Evolutionary conservation across 1,284 basidiomycete species (phyloP), one percentile per base, ranked within the genome.

Genomic region (Irpex sp.): DNA sequence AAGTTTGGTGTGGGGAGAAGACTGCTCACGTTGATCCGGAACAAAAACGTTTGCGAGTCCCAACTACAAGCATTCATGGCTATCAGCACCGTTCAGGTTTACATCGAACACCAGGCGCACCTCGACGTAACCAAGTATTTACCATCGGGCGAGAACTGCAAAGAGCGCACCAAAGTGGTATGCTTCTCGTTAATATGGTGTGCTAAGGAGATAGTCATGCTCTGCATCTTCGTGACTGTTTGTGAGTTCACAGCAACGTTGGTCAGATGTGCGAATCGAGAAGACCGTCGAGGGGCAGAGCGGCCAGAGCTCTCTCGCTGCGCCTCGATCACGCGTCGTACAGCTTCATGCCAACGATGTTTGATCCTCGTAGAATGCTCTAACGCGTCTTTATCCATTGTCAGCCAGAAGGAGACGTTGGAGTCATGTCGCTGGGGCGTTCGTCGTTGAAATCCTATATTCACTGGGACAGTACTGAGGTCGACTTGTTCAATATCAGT

Each of bases 281-380:
- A 26, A 51, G 49, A 26, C 19, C 17, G 49, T 5, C 13, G 3
- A 5, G 49, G 49, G 4, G 19, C 15, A 5, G 49, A 4, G 5
- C 49, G 57, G 37, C 47, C 17, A 36, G 50, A 3, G 37, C 36
- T 35, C 43, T 35, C 21, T 37, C 33, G 54, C 9, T 19, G 37
- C 4, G 5, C 0, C 21, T 31, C 54, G 11, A 33, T 37, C 36
- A 57, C 54, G 1, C 60, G 57, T 26, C 61, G 31, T 2, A 59
- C 33, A 6, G 61, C 61, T 59, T 62, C 61, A 17, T 31, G 61
- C 61, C 61, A 62, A 4, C 57, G 57, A 39, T 62, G 57, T 56
- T 11, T 47, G 36, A 15, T 43, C 8, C 37, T 58, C 19, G 54
- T 37, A 8, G 31, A 21, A 4, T 5, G 17, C 15, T 17, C 35